Conservation (phyloP, 106 monocot species). For the Hemerocallis citrina region DNA sequence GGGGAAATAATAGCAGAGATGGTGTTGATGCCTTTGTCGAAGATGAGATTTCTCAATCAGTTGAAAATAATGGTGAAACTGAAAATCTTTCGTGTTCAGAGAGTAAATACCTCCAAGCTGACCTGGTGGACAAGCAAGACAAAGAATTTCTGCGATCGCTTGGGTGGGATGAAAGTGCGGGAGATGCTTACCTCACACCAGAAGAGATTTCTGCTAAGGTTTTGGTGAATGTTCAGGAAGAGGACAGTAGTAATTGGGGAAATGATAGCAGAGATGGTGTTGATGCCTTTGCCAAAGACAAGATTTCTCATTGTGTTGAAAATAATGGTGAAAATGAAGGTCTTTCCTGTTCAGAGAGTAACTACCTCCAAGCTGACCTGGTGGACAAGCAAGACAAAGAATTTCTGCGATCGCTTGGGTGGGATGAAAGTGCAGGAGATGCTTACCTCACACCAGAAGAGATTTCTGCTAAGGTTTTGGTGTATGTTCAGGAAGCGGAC, state of each 20-base stretch:
- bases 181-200: slow-evolving; percentile 4
- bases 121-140: neutral
- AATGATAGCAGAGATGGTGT: neutral
- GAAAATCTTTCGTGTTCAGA: neutral
- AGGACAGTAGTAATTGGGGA: neutral
- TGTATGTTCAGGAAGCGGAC: neutral
- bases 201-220: slow-evolving; percentile 18
- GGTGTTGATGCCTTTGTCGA: neutral
- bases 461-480: slow-evolving; percentile 2
- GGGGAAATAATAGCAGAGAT: neutral
- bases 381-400: neutral
- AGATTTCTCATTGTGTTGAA: neutral
- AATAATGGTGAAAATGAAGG: neutral
- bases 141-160: slow-evolving; percentile 9
- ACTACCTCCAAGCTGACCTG: neutral
- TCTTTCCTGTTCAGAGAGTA: neutral
- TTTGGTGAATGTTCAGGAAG: neutral
- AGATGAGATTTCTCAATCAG: neutral
- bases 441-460: slow-evolving; percentile 18
- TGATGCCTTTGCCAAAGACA: neutral
- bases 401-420: slow-evolving; percentile 18
- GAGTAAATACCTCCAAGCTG: neutral
- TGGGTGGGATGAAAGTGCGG: slow-evolving; percentile 24
- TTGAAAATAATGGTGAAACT: neutral
- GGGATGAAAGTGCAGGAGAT: slow-evolving; percentile 11